Evolutionary conservation across 2,329 filamentous ascomycete genomes (phyloP).

Genomic region (Pseudogymnoascus sp.): DNA sequence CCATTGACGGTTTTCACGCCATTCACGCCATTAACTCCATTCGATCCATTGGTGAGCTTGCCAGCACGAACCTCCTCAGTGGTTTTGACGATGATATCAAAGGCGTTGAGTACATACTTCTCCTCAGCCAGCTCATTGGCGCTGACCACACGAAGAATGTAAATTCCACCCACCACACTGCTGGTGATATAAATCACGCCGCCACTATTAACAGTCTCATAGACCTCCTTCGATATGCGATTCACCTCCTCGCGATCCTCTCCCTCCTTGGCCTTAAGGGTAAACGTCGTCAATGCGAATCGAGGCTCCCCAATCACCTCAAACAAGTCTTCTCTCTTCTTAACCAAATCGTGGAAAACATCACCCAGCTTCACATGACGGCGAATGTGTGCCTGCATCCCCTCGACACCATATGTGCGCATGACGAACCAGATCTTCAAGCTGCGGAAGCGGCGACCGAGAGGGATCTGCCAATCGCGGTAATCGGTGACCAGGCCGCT

Average conservation of each 20-base stretch:
- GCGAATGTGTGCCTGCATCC: slow-evolving; percentile 65
- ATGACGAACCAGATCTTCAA: slow-evolving; percentile 96
- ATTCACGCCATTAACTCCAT: slow-evolving; percentile 11
- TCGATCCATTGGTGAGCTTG: slow-evolving; percentile 3
- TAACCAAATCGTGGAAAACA: slow-evolving; percentile 56
- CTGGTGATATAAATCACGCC: slow-evolving; percentile 80
- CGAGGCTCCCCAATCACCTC: slow-evolving; percentile 63
- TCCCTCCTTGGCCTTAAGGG: slow-evolving; percentile 42
- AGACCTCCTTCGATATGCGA: slow-evolving; percentile 63
- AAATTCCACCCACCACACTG: slow-evolving; percentile 62
- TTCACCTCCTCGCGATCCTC: slow-evolving; percentile 50
- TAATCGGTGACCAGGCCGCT: slow-evolving; percentile 86
- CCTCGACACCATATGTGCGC: slow-evolving; percentile 69
- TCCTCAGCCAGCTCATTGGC: slow-evolving; percentile 63
- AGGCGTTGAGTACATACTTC: slow-evolving; percentile 63
- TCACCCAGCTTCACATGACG: slow-evolving; percentile 63
- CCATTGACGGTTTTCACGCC: slow-evolving; percentile 10
- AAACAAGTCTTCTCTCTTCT: slow-evolving; percentile 60
- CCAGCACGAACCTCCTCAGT: slow-evolving; percentile 26
- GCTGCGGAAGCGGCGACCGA: slow-evolving; percentile 79
- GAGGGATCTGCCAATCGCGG: slow-evolving; percentile 93
- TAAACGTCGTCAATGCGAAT: slow-evolving; percentile 74
- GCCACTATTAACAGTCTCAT: slow-evolving; percentile 62
- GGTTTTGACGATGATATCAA: slow-evolving; percentile 58
- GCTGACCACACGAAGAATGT: slow-evolving; percentile 76